phyloP scores from a whole-genome alignment of 129 eudicot genomes.

The Deinandra increscens region DNA sequence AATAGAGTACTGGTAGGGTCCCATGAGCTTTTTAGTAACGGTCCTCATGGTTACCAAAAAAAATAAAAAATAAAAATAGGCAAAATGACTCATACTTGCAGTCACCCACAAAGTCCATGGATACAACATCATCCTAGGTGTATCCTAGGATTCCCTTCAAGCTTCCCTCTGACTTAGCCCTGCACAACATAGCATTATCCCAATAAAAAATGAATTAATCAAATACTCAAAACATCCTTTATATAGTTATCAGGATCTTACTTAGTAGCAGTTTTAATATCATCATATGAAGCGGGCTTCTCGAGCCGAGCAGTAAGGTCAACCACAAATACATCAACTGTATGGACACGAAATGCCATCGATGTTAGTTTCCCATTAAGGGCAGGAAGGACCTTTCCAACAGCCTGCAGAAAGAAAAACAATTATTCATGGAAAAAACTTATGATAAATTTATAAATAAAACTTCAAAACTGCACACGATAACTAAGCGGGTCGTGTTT shows the following conservation, averaged over 20 bases:
- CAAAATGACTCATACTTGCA: constrained; percentile 38
- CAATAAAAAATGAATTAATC: neutral
- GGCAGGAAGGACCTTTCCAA: constrained; percentile 81
- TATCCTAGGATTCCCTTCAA: constrained; percentile 75
- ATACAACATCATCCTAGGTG: constrained; percentile 74
- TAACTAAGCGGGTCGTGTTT: no score
- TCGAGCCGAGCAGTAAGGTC: constrained; percentile 85
- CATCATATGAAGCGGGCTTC: constrained; percentile 73
- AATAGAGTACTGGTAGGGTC: no score
- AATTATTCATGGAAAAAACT: neutral
- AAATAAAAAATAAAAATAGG: no score
- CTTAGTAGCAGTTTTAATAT: constrained; percentile 82
- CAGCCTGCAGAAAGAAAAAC: constrained; percentile 51
- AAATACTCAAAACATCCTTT: neutral
- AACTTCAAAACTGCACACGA: neutral
- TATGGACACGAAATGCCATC: constrained; percentile 86
- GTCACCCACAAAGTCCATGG: constrained; percentile 71
- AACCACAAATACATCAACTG: constrained; percentile 81
- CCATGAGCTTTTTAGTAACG: no score
- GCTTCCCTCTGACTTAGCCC: constrained; percentile 59
- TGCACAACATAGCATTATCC: constrained; percentile 19
- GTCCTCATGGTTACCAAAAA: no score
- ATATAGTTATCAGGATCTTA: constrained; percentile 7
- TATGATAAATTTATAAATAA: neutral
- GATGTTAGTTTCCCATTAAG: constrained; percentile 86